Evolutionary conservation across 140 eudicot genomes (phyloP).

Genomic region (Flaveria floridana): DNA sequence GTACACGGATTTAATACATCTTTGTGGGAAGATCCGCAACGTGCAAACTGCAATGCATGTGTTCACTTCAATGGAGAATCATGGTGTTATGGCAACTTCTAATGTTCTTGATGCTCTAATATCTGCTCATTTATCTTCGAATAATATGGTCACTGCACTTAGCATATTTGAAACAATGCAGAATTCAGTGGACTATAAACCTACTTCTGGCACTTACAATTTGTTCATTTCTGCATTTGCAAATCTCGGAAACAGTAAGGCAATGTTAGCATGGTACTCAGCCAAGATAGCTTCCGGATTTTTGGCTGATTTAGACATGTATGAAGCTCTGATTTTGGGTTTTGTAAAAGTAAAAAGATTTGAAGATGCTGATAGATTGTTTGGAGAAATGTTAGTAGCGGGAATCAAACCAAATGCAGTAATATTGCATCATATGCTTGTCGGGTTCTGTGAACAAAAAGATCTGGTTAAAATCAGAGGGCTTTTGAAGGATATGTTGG

Average conservation of each 20-base stretch:
- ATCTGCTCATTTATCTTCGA: constrained; percentile 45
- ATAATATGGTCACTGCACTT: constrained; percentile 49
- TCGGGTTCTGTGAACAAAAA: constrained; percentile 40
- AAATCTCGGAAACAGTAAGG: constrained; percentile 40
- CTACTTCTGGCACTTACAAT: constrained; percentile 49
- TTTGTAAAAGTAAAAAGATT: constrained; percentile 36
- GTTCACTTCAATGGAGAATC: constrained; percentile 57
- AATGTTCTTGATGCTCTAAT: constrained; percentile 46
- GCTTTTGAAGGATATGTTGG: constrained; percentile 31
- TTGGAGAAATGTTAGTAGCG: constrained; percentile 45
- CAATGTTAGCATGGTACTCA: constrained; percentile 50
- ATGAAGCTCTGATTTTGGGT: constrained; percentile 45
- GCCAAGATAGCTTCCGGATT: constrained; percentile 48
- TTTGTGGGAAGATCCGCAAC: constrained; percentile 47
- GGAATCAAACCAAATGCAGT: constrained; percentile 40
- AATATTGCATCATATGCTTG: constrained; percentile 39
- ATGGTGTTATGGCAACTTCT: constrained; percentile 50
- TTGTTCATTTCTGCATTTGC: constrained; percentile 55
- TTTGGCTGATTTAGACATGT: constrained; percentile 38
- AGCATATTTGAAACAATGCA: constrained; percentile 62
- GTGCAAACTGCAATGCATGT: constrained; percentile 43
- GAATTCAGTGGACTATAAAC: constrained; percentile 43
- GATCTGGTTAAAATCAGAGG: constrained; percentile 33
- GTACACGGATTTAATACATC: constrained; percentile 44
- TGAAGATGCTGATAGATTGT: constrained; percentile 42